These are phyloP conservation scores for Thraustochytrium sp. DNA, from an alignment of 352 stramenopile genomes.

Conservation along the genomic window DNA sequence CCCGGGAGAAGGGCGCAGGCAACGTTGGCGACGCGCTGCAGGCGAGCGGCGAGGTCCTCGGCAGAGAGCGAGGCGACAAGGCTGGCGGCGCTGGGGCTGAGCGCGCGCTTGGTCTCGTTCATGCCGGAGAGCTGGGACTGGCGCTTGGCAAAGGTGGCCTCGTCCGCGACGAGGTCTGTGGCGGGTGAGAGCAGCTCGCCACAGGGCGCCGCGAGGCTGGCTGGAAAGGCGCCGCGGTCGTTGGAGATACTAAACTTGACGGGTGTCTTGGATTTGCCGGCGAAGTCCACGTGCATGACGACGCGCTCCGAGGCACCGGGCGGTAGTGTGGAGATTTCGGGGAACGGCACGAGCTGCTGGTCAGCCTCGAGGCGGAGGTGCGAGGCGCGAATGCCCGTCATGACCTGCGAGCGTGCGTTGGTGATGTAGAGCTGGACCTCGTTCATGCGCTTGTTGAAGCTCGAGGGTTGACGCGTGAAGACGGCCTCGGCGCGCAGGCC, in stretches of 20 bases:
- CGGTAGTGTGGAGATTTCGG: constrained; percentile 71
- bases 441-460: constrained; percentile 63
- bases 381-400: constrained; percentile 23
- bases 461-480: constrained; percentile 61
- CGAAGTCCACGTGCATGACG: constrained; percentile 73
- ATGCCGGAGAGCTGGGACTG: constrained; percentile 37
- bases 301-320: constrained; percentile 63
- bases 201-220: constrained; percentile 42
- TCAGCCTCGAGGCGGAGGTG: constrained; percentile 12
- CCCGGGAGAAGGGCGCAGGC: constrained; percentile 27
- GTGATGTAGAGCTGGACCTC: constrained; percentile 52
- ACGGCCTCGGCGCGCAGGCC: constrained; percentile 64
- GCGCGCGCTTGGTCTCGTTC: neutral
- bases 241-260: constrained; percentile 52
- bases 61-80: neutral
- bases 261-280: constrained; percentile 59
- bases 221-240: constrained; percentile 50
- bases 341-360: constrained; percentile 64
- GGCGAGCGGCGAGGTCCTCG: neutral
- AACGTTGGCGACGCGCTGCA: constrained; percentile 37
- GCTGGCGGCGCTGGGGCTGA: neutral
- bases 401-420: neutral
- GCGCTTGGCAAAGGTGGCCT: constrained; percentile 19
- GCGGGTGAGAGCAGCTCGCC: constrained; percentile 48
- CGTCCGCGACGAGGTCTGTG: constrained; percentile 22